These are phyloP conservation scores for Cercospora berteroae DNA, from an alignment of 2,329 filamentous ascomycete genomes.

Conservation along the genomic window DNA sequence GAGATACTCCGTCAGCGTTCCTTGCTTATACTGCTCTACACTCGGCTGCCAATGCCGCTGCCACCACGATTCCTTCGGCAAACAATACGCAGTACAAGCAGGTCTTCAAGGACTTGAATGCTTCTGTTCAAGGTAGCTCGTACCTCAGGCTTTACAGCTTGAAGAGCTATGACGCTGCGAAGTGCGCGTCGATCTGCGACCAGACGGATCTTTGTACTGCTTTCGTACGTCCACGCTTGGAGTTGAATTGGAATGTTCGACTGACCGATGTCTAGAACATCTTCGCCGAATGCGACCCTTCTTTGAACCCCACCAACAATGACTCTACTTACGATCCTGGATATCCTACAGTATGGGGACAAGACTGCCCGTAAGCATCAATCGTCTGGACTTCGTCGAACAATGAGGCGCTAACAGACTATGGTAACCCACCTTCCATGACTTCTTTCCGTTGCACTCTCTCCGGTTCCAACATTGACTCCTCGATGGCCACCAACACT, in stretches of 20 bases:
- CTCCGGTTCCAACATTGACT: slow-evolving; percentile 35
- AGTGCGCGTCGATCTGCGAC: slow-evolving; percentile 29
- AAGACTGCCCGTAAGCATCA: slow-evolving; percentile 23
- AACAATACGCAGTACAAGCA: slow-evolving; percentile 22
- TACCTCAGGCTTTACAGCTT: slow-evolving; percentile 31
- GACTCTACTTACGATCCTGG: slow-evolving; percentile 23
- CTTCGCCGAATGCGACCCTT: slow-evolving; percentile 28
- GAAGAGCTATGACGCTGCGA: slow-evolving; percentile 24
- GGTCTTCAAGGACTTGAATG: slow-evolving; percentile 30
- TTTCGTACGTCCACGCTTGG: slow-evolving; percentile 6
- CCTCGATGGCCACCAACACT: slow-evolving; percentile 29
- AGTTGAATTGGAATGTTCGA: not conserved
- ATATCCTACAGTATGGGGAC: slow-evolving; percentile 26
- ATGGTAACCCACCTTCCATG: slow-evolving; percentile 29
- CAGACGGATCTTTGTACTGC: slow-evolving; percentile 23
- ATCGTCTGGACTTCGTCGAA: not conserved
- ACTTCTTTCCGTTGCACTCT: slow-evolving; percentile 37
- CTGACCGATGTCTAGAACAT: slow-evolving; percentile 13
- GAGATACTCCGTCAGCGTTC: slow-evolving; percentile 33
- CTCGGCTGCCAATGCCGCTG: slow-evolving; percentile 24
- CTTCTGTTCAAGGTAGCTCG: slow-evolving; percentile 17
- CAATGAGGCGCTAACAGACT: not conserved
- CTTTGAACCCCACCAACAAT: slow-evolving; percentile 27
- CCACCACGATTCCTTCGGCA: slow-evolving; percentile 24
- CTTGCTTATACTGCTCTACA: slow-evolving; percentile 23